Percentiles rank a stretch among this genome's conserved stretches.
These are phyloP conservation scores for Chalara sp. DNA, from an alignment of 2,329 filamentous ascomycete species.

Conservation along the genomic window DNA sequence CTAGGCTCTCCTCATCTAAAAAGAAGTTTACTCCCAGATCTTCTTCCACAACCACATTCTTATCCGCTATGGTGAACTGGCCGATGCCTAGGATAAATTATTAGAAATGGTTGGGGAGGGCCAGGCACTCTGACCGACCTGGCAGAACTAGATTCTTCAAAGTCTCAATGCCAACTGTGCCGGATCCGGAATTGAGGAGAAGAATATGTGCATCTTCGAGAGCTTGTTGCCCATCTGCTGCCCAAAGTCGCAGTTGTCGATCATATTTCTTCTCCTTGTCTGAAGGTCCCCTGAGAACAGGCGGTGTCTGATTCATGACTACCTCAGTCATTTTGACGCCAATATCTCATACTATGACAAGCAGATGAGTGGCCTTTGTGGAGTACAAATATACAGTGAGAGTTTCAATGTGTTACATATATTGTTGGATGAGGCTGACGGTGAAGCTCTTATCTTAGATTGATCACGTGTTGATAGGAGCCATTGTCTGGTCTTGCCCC, in stretches of 20 bases:
- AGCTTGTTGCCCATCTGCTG: conserved; percentile 81
- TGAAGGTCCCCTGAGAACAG: conserved; percentile 43
- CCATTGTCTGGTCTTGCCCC: too few species aligned
- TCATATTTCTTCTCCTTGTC: conserved; percentile 78
- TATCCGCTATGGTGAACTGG: conserved; percentile 84
- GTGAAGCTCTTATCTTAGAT: too few species aligned
- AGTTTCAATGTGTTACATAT: too few species aligned
- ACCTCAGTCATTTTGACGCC: conserved; percentile 21
- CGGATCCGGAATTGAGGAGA: conserved; percentile 79
- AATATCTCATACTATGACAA: too few species aligned
- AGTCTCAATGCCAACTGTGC: conserved; percentile 81
- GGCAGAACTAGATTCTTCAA: conserved; percentile 97
- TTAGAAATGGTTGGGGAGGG: too few species aligned
- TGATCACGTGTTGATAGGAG: too few species aligned
- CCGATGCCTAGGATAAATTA: conserved; percentile 58
- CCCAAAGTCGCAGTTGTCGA: conserved; percentile 91
- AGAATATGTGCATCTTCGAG: conserved; percentile 90
- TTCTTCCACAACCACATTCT: conserved; percentile 65
- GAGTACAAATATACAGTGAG: too few species aligned
- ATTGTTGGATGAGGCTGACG: too few species aligned
- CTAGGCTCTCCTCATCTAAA: conserved; percentile 70
- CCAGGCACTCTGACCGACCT: conserved; percentile 36
- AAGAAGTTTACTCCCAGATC: conserved; percentile 98
- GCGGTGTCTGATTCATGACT: conserved; percentile 29
- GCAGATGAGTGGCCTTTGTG: too few species aligned